Base-by-base conservation (phyloP, 176 grass and related monocot genomes). In the Canna indica region DNA sequence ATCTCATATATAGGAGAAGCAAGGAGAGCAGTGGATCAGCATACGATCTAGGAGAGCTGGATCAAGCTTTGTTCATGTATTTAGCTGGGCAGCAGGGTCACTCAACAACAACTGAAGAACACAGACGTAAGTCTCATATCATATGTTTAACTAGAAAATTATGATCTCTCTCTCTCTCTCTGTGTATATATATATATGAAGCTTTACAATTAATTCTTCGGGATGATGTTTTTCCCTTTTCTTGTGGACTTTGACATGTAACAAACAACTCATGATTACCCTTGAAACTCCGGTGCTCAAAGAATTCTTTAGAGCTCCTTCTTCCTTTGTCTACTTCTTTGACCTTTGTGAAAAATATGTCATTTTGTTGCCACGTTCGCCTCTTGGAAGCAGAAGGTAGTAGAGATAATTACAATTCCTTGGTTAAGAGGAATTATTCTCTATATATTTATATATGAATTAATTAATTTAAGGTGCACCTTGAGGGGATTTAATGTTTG, bases 221-320 rank as follows among this genome's bases (percentile, higher is more conserved):
- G n/a, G n/a, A n/a, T n/a, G n/a, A 60, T 53, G 50, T 1, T 48
- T 59, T 48, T 44, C 73, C 44, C 27, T 76, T 69, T 73, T 64
- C 59, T 41, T 24, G 20, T 30, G 77, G 88, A 88, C 75, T 76
- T 83, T 84, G 85, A 96, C 88, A 84, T 85, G 73, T 91, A 91
- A 96, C 91, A 83, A 88, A 88, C 83, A 78, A 79, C 78, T 86
- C 85, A 88, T 91, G 81, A 96, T 96, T 88, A 58, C 11, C 22
- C 10, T 28, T 3, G 53, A 58, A 58, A 58, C 26, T 58, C 53
- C 20, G 24, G 53, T 58, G 5, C 20, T 58, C 24, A 27, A 58
- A 56, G 6, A n/a, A 8, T n/a, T n/a, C n/a, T 10, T 44, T 44
- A n/a, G n/a, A n/a, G n/a, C 41, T 4, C 13, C 36, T 39, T 39